Base-by-base conservation (phyloP, 2,329 filamentous ascomycete genomes). In the Cadophora luteo-olivacea region DNA sequence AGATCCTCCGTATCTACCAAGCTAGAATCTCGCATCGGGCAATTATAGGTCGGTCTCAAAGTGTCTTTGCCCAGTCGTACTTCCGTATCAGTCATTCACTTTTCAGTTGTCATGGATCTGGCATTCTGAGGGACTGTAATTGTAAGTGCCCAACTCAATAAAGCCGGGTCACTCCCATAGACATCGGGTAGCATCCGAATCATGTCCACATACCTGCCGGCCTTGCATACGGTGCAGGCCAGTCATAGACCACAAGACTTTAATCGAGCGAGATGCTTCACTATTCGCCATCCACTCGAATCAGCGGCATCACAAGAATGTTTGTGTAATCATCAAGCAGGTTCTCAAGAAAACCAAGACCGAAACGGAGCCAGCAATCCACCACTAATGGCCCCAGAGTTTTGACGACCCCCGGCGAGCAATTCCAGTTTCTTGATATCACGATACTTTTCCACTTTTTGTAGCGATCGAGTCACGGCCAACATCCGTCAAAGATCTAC, bases 1-100 rank as follows among this genome's bases (percentile, higher is more conserved):
- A 38, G 29, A 38, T 38, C n/a, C 33, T n/a, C 24, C 12, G 24
- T 29, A 54, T 7, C 5, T 54, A 11, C n/a, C n/a, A n/a, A n/a
- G n/a, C n/a, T n/a, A n/a, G n/a, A n/a, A n/a, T 38, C 54, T 58
- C n/a, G 29, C 19, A 36, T 60, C 55, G n/a, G 55, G 33, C 33
- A 41, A 41, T 14, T 16, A 22, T 5, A 49, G 9, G 45, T 49
- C 19, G n/a, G 7, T 49, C 41, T 22, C 45, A 2, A 19, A 14
- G 22, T 8, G 5, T 7, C 45, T 49, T 49, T 22, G 19, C 45
- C 19, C 45, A 22, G 45, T 19, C 22, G 45, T 11, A n/a, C 45
- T 49, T 49, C 22, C 16, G n/a, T 49, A 22, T 14, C 45, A 22
- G n/a, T 14, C 22, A 41, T 33, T 12, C 38, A 22, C 32, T 38